A percentile compares a stretch with the other conserved stretches of the same genome.
These are phyloP conservation scores for Cicer cuneatum DNA, from an alignment of 306 rosid species.

Conservation along the genomic window DNA sequence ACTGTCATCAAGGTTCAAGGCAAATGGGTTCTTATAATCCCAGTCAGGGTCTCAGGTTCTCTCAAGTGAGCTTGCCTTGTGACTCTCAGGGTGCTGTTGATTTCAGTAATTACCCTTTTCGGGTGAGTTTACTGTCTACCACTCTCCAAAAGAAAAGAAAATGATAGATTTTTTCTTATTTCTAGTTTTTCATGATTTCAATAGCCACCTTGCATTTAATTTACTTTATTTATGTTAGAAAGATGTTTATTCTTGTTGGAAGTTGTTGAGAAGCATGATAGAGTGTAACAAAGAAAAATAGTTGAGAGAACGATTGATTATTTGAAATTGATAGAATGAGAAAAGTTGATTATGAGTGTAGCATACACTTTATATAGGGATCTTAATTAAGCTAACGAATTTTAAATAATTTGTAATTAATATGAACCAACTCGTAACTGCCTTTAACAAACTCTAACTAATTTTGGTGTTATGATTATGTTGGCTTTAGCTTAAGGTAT, in stretches of 20 bases:
- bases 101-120: constrained; percentile 85
- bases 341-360: too few relatives aligned
- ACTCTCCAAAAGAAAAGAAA: constrained; percentile 11
- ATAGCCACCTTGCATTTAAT: neutral
- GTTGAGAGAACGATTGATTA: too few relatives aligned
- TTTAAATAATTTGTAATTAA: too few relatives aligned
- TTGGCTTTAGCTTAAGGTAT: constrained; percentile 10
- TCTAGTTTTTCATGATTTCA: constrained; percentile 16
- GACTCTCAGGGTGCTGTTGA: constrained; percentile 87
- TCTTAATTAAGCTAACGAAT: too few relatives aligned
- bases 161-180: constrained; percentile 12
- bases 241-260: constrained; percentile 20
- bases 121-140: constrained; percentile 63
- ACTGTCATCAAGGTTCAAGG: constrained; percentile 69
- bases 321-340: too few relatives aligned
- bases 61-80: constrained; percentile 92
- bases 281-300: too few relatives aligned
- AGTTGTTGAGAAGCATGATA: neutral
- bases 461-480: constrained; percentile 27
- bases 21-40: constrained; percentile 51
- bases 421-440: too few relatives aligned
- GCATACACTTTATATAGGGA: too few relatives aligned
- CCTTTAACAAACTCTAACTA: neutral
- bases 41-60: constrained; percentile 66
- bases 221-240: constrained; percentile 38